Conservation (phyloP, 1,284 basidiomycete species). For the Leccinum pachyderme region DNA sequence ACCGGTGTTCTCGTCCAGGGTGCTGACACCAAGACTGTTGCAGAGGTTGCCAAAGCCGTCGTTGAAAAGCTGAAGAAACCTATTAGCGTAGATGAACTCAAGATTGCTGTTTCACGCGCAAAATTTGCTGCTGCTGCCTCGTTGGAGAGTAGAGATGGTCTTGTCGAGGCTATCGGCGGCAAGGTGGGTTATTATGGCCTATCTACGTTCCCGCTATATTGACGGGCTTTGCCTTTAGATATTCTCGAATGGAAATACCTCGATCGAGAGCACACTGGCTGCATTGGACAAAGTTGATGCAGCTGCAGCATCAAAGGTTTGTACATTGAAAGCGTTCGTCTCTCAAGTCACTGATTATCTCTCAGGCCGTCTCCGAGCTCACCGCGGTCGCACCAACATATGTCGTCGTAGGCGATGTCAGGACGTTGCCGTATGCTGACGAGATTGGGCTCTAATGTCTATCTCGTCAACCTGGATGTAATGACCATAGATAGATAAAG, state of each 20-base stretch:
- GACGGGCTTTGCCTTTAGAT: conserved; percentile 41
- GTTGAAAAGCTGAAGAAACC: conserved; percentile 68
- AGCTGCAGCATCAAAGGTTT: conserved; percentile 62
- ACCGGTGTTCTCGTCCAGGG: conserved; percentile 80
- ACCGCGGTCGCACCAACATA: conserved; percentile 78
- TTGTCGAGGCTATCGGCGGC: conserved; percentile 58
- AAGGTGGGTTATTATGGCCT: conserved; percentile 45
- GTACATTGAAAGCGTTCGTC: conserved; percentile 13
- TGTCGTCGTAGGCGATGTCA: conserved; percentile 80
- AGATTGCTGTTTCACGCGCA: conserved; percentile 82
- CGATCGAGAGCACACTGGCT: conserved; percentile 53
- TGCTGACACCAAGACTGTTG: conserved; percentile 55
- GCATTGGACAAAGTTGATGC: conserved; percentile 63
- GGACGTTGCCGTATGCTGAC: conserved; percentile 77
- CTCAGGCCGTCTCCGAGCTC: conserved; percentile 52
- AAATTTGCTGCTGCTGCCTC: conserved; percentile 77
- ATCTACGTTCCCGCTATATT: conserved; percentile 6
- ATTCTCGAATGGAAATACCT: conserved; percentile 52
- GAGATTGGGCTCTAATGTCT: conserved; percentile 72
- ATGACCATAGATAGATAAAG: conserved; percentile 18
- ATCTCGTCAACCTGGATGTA: conserved; percentile 17
- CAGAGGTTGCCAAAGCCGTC: conserved; percentile 62
- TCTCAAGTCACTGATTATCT: neutral
- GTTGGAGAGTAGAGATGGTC: conserved; percentile 70
- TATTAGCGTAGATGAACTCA: conserved; percentile 69